These are phyloP conservation scores for Mortierella sp. DNA, from an alignment of 371 early-diverging fungal species.

Conservation along the genomic window DNA sequence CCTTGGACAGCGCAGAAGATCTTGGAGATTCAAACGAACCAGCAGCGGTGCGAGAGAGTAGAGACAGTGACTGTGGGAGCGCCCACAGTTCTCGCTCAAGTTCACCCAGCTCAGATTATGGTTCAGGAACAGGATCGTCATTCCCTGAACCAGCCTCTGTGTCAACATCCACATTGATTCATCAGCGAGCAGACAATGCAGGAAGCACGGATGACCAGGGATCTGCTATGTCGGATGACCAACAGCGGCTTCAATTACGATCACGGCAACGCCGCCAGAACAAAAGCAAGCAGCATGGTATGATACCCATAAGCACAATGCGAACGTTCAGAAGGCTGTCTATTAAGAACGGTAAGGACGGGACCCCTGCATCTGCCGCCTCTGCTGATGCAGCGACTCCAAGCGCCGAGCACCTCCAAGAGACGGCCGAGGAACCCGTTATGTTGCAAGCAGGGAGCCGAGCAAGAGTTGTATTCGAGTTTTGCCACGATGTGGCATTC, in stretches of 20 bases:
- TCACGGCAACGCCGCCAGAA: constrained; percentile 10
- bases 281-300: constrained; percentile 5
- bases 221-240: constrained; percentile 6
- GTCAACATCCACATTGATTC: constrained; percentile 34
- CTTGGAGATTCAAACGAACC: constrained; percentile 9
- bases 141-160: constrained; percentile 31
- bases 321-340: constrained; percentile 19
- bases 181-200: background rate
- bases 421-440: constrained; percentile 35
- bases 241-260: constrained; percentile 1
- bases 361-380: background rate
- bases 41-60: constrained; percentile 8
- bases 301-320: constrained; percentile 33
- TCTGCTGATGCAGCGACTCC: background rate
- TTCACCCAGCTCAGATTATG: constrained; percentile 46
- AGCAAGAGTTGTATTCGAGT: constrained; percentile 75
- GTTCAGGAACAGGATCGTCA: constrained; percentile 47
- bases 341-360: constrained; percentile 6
- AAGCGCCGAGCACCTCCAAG: background rate
- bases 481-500: constrained; percentile 86
- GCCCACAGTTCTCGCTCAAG: constrained; percentile 16
- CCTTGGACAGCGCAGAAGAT: constrained; percentile 10
- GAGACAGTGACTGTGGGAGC: constrained; percentile 18
- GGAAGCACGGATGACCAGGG: background rate
- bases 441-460: constrained; percentile 68